A percentile compares a stretch with the other conserved stretches of the same genome.
Conservation (phyloP, 495 filamentous ascomycete genomes). For the Diplogelasinospora grovesii region DNA sequence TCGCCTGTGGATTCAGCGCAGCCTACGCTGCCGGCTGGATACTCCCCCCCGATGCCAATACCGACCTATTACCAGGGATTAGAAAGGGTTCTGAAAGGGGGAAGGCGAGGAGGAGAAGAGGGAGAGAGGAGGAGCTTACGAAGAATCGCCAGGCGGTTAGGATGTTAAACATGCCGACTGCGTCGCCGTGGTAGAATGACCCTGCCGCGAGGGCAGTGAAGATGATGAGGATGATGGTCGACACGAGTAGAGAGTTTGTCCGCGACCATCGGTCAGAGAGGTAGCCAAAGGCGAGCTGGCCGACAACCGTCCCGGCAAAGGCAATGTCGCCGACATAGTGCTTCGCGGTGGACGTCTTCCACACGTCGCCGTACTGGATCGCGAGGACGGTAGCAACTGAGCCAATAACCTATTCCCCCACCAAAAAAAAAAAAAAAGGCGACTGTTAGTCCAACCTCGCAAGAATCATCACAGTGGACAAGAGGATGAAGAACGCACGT, state of each 20-base stretch:
- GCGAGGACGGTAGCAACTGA: slow-evolving; percentile 66
- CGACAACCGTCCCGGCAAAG: slow-evolving; percentile 84
- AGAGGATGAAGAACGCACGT: slow-evolving; percentile 36
- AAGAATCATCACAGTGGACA: background rate
- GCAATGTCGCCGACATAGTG: slow-evolving; percentile 70
- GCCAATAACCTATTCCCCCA: slow-evolving; percentile 63
- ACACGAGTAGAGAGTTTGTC: slow-evolving; percentile 71
- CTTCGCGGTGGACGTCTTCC: slow-evolving; percentile 57
- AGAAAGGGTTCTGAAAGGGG: no score
- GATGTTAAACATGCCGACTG: slow-evolving; percentile 67
- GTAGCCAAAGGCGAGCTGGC: slow-evolving; percentile 77
- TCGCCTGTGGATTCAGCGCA: slow-evolving; percentile 80
- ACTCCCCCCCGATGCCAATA: slow-evolving; percentile 64
- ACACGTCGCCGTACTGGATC: slow-evolving; percentile 56
- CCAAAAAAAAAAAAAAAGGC: background rate
- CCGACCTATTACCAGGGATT: no score
- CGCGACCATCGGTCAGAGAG: slow-evolving; percentile 78
- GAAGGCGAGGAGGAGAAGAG: no score
- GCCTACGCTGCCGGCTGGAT: slow-evolving; percentile 81
- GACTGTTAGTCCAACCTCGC: background rate
- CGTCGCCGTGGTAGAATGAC: slow-evolving; percentile 62
- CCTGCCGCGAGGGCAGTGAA: slow-evolving; percentile 75
- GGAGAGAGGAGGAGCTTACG: slow-evolving; percentile 53
- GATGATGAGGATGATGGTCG: slow-evolving; percentile 73
- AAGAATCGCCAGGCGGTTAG: slow-evolving; percentile 84